Percentiles rank a stretch among this genome's conserved stretches.
Conservation (phyloP, 495 filamentous ascomycete genomes). For the Xylaria cubensis region DNA sequence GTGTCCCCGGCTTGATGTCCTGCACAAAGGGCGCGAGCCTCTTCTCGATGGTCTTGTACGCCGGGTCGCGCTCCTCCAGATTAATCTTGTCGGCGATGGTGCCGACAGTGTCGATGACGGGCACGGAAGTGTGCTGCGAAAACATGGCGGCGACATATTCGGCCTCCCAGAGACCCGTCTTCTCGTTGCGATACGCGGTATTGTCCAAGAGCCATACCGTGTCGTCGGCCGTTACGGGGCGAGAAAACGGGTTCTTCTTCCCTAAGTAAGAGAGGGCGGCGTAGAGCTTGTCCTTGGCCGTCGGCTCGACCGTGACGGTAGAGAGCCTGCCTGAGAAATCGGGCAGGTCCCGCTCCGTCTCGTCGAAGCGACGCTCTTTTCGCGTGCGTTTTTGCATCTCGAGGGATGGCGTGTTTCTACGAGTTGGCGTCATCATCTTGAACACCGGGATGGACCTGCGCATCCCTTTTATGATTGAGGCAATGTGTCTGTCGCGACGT, state of each 20-base stretch:
- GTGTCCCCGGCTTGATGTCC: slow-evolving; percentile 70
- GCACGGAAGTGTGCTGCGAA: slow-evolving; percentile 67
- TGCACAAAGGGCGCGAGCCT: slow-evolving; percentile 80
- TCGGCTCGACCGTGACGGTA: slow-evolving; percentile 25
- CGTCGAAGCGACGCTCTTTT: slow-evolving; percentile 48
- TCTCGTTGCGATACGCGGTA: slow-evolving; percentile 69
- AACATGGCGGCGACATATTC: slow-evolving; percentile 86
- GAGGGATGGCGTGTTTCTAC: slow-evolving; percentile 29
- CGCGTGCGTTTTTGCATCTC: slow-evolving; percentile 51
- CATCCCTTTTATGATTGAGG: slow-evolving; percentile 8
- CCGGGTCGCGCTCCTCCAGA: slow-evolving; percentile 66
- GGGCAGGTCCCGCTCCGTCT: slow-evolving; percentile 48
- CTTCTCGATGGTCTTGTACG: slow-evolving; percentile 68
- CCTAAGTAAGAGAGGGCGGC: slow-evolving; percentile 56
- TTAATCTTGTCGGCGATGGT: slow-evolving; percentile 74
- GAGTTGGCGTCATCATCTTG: slow-evolving; percentile 34
- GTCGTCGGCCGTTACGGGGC: slow-evolving; percentile 54
- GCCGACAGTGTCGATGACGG: slow-evolving; percentile 70
- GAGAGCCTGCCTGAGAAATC: slow-evolving; percentile 36
- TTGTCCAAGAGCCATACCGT: slow-evolving; percentile 92
- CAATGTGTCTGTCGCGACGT: not conserved
- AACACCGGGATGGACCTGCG: not conserved
- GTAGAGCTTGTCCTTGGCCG: slow-evolving; percentile 37
- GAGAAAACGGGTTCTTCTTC: slow-evolving; percentile 50
- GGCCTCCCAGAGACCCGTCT: slow-evolving; percentile 67